These are phyloP conservation scores for Penicillium sp. DNA, from an alignment of 2,329 filamentous ascomycete species.

Conservation along the genomic window DNA sequence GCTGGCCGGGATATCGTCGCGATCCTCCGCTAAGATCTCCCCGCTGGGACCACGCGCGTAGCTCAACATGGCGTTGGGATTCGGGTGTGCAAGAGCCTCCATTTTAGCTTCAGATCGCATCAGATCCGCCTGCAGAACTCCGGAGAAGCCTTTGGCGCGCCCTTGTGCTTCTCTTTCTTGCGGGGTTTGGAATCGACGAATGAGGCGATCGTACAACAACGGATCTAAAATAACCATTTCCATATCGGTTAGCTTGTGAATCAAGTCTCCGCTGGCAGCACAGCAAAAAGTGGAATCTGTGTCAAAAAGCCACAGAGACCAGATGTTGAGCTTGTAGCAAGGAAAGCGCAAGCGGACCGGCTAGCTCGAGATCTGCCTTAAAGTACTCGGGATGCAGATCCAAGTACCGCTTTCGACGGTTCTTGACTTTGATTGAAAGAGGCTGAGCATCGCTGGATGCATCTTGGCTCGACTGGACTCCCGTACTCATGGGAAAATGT, in stretches of 20 bases:
- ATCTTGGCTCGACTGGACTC: slow-evolving; percentile 24
- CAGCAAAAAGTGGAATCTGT: slow-evolving; percentile 15
- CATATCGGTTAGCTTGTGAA: slow-evolving; percentile 33
- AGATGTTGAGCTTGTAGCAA: slow-evolving; percentile 23
- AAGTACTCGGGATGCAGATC: slow-evolving; percentile 75
- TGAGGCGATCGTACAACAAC: slow-evolving; percentile 77
- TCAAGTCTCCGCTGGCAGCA: slow-evolving; percentile 16
- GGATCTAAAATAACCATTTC: slow-evolving; percentile 60
- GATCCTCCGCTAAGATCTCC: slow-evolving; percentile 61
- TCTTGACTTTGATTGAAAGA: slow-evolving; percentile 62
- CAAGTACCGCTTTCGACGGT: slow-evolving; percentile 77
- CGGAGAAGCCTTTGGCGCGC: slow-evolving; percentile 74
- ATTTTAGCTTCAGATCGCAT: slow-evolving; percentile 76
- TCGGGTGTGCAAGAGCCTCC: slow-evolving; percentile 60
- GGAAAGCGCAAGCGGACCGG: slow-evolving; percentile 52
- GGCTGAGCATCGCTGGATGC: slow-evolving; percentile 31
- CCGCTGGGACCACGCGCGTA: slow-evolving; percentile 57
- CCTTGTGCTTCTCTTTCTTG: slow-evolving; percentile 75
- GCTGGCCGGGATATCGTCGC: slow-evolving; percentile 59
- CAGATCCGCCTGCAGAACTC: slow-evolving; percentile 76
- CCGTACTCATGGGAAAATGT: slow-evolving; percentile 41
- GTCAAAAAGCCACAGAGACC: neutral
- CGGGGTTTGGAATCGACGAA: slow-evolving; percentile 75
- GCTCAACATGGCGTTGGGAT: slow-evolving; percentile 54
- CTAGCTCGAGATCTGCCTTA: slow-evolving; percentile 63